These are phyloP conservation scores for Ceriops zippeliana DNA, from an alignment of 345 rosid species.

Conservation along the genomic window DNA sequence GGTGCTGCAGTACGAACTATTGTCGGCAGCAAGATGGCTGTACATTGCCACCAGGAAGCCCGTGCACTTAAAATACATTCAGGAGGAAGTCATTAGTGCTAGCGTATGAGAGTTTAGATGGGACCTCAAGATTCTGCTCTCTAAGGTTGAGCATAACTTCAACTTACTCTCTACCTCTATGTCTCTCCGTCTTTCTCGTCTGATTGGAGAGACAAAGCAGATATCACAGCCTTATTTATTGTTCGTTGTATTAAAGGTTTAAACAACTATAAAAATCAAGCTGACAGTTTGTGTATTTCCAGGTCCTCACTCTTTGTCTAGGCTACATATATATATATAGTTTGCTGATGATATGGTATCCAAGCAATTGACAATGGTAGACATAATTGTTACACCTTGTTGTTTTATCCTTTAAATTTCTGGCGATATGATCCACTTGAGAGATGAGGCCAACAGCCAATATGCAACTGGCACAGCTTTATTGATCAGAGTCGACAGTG, in stretches of 20 bases:
- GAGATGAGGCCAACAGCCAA: no score
- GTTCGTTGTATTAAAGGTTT: conserved; percentile 29
- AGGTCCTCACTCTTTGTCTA: conserved; percentile 30
- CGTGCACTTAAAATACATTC: conserved; percentile 39
- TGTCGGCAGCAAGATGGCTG: conserved; percentile 93
- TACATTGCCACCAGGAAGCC: conserved; percentile 52
- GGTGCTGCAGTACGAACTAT: conserved; percentile 65
- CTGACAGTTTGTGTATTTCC: conserved; percentile 66
- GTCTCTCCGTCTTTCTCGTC: no score
- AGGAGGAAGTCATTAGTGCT: conserved; percentile 53
- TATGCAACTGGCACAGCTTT: no score
- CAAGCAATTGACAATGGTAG: no score
- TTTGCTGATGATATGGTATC: no score
- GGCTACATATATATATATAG: not conserved
- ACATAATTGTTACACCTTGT: no score
- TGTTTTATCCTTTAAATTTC: no score
- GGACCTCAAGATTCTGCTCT: conserved; percentile 90
- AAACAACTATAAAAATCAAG: conserved; percentile 46
- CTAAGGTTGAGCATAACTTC: conserved; percentile 36
- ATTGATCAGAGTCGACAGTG: no score
- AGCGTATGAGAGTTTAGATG: conserved; percentile 75
- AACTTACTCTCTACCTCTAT: no score
- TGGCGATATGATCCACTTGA: no score
- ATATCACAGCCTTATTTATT: no score
- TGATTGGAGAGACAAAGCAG: no score